phyloP scores from a whole-genome alignment of 208 protist species.

The Wallacemonas rigidus region DNA sequence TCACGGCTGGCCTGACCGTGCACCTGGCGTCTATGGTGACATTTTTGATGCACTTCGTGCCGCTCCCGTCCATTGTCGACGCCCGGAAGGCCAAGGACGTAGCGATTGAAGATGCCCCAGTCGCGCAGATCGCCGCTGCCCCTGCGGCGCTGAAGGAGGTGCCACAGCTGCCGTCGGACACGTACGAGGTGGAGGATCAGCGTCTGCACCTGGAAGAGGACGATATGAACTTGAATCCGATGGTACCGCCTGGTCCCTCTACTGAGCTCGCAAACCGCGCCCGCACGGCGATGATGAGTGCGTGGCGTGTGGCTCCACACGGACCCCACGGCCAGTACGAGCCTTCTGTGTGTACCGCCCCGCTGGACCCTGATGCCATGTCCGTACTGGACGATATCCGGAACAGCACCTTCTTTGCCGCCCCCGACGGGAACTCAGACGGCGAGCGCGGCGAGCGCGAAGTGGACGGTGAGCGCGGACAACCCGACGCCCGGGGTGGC shows the following conservation, averaged over 20 bases:
- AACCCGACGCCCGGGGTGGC: too few species aligned
- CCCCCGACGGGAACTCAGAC: background rate
- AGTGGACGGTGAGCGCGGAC: background rate
- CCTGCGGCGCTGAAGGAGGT: background rate
- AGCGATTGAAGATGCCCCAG: background rate
- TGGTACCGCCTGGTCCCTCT: slow-evolving; percentile 19
- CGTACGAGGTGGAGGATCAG: slow-evolving; percentile 33
- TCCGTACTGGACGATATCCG: slow-evolving; percentile 11
- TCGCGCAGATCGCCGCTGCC: slow-evolving; percentile 8
- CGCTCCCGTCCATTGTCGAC: slow-evolving; percentile 40
- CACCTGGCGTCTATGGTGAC: slow-evolving; percentile 55
- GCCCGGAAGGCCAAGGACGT: slow-evolving; percentile 14
- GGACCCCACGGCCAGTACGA: slow-evolving; percentile 21
- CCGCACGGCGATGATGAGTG: slow-evolving; percentile 30
- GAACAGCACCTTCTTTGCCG: slow-evolving; percentile 15
- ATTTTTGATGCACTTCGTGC: slow-evolving; percentile 49
- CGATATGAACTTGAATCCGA: slow-evolving; percentile 22
- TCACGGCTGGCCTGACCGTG: slow-evolving; percentile 49
- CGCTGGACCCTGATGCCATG: slow-evolving; percentile 18
- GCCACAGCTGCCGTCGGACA: slow-evolving; percentile 14
- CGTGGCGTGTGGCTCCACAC: slow-evolving; percentile 6
- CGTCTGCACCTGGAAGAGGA: slow-evolving; percentile 18
- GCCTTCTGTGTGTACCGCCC: slow-evolving; percentile 42
- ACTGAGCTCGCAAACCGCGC: slow-evolving; percentile 41
- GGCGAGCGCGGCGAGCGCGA: slow-evolving; percentile 12